phyloP scores from a whole-genome alignment of 2,329 filamentous ascomycete species.

The Cercospora sojina region DNA sequence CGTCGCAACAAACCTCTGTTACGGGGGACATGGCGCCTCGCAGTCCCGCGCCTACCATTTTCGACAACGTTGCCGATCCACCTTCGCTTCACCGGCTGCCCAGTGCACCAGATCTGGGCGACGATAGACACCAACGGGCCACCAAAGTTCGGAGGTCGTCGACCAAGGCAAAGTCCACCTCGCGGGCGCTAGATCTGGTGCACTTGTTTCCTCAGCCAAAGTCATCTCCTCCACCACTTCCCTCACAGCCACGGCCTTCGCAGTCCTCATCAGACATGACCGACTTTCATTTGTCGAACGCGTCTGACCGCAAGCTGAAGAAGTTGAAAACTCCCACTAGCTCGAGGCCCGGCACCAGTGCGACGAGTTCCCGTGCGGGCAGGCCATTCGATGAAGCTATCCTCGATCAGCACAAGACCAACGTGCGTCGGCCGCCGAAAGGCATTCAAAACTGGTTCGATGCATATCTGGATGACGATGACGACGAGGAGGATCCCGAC shows the following conservation, averaged over 20 bases:
- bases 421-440: constrained; percentile 49
- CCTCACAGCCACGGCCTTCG: constrained; percentile 43
- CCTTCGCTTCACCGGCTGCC: constrained; percentile 19
- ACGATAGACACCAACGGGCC: constrained; percentile 9
- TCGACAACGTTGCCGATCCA: constrained; percentile 24
- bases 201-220: constrained; percentile 42
- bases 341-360: constrained; percentile 14
- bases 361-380: constrained; percentile 11
- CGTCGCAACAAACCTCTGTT: constrained; percentile 49
- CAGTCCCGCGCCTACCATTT: constrained; percentile 38
- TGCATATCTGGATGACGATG: constrained; percentile 37
- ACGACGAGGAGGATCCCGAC: constrained; percentile 27
- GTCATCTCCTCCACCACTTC: constrained; percentile 29
- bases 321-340: constrained; percentile 7
- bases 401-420: constrained; percentile 49
- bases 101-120: constrained; percentile 7
- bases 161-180: constrained; percentile 4
- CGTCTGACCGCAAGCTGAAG: constrained; percentile 6
- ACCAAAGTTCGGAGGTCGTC: constrained; percentile 21
- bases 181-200: constrained; percentile 41
- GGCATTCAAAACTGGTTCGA: constrained; percentile 55
- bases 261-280: constrained; percentile 44
- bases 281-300: constrained; percentile 19
- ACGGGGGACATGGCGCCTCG: constrained; percentile 45
- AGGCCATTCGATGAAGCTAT: constrained; percentile 39